Evolutionary conservation across 23 red algal genomes (phyloP), one percentile per base, ranked within the genome.

Genomic region (Pyropia yezoensis): DNA sequence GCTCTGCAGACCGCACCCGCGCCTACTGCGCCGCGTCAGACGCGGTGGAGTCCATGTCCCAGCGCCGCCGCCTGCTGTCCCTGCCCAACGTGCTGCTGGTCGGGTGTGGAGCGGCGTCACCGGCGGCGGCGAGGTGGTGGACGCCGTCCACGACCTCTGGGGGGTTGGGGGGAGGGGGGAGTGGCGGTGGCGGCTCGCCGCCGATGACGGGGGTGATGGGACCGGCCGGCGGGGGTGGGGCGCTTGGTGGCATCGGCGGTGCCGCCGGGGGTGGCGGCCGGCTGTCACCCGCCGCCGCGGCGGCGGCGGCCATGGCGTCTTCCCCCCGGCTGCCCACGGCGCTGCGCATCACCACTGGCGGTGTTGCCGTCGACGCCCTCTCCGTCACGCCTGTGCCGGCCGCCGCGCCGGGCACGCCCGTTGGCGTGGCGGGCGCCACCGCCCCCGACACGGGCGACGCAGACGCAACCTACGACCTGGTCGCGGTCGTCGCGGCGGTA

Each of bases 1-100:
- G 78, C 21, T 24, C 19, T 12, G 23, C 34, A 0, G 73, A 70
- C n/a, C 47, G 79, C 60, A 93, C 70, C 1, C 64, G 88, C 23
- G 88, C 88, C 22, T 83, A 85, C 34, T 83, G 74, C 54, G 69
- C 69, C 49, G 71, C 70, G 13, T 74, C 62, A n/a, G 72, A 72
- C 26, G 61, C 78, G 18, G 76, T 85, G 32, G 88, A 93, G 34
- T 65, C 67, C 27, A 78, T 93, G 70, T 68, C 76, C 3, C 88
- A 93, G 28, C 9, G 39, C 45, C 78, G 88, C 25, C 59, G 80
- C 33, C 22, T 93, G 15, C 54, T 62, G 53, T 77, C 69, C 20
- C 80, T 93, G n/a, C 78, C 88, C 21, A 83, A 83, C 28, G 32
- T 85, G 27, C 52, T 93, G 73, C 33, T 93, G 6, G 47, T 83